Evolutionary conservation across 139 green algal species (phyloP).

Genomic region (Coelastrella sp.): DNA sequence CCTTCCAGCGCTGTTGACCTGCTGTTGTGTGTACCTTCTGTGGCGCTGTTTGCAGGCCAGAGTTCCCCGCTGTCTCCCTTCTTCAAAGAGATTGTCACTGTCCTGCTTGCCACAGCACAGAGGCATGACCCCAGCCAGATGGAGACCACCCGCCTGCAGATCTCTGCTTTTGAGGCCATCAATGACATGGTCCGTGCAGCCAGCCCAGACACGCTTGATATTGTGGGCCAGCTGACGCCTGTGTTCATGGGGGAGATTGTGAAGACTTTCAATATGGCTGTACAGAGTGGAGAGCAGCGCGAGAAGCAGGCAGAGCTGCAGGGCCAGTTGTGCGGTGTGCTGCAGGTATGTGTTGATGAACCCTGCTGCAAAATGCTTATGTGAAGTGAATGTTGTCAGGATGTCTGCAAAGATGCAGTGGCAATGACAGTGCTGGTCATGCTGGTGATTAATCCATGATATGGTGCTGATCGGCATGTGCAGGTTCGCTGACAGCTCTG

Average conservation of each 20-base stretch:
- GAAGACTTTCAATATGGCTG: slow-evolving; percentile 69
- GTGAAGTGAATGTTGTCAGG: neutral
- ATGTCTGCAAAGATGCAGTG: neutral
- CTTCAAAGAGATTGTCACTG: slow-evolving; percentile 89
- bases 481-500: neutral
- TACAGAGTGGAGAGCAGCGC: slow-evolving; percentile 58
- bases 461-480: no score
- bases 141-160: slow-evolving; percentile 67
- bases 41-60: slow-evolving; percentile 46
- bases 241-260: slow-evolving; percentile 82
- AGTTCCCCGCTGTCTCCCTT: slow-evolving; percentile 83
- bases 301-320: slow-evolving; percentile 79
- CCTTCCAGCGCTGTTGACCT: neutral
- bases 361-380: neutral
- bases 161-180: slow-evolving; percentile 94
- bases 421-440: neutral
- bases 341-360: slow-evolving; percentile 67
- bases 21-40: neutral
- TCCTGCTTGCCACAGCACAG: slow-evolving; percentile 75
- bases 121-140: slow-evolving; percentile 39
- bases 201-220: slow-evolving; percentile 77
- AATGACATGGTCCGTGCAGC: slow-evolving; percentile 92
- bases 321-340: slow-evolving; percentile 93
- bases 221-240: slow-evolving; percentile 86
- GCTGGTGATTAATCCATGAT: no score